Evolutionary conservation across 2,329 filamentous ascomycete species (phyloP), one percentile per base, ranked within the genome.

Genomic region (Fusarium oligoseptatum): DNA sequence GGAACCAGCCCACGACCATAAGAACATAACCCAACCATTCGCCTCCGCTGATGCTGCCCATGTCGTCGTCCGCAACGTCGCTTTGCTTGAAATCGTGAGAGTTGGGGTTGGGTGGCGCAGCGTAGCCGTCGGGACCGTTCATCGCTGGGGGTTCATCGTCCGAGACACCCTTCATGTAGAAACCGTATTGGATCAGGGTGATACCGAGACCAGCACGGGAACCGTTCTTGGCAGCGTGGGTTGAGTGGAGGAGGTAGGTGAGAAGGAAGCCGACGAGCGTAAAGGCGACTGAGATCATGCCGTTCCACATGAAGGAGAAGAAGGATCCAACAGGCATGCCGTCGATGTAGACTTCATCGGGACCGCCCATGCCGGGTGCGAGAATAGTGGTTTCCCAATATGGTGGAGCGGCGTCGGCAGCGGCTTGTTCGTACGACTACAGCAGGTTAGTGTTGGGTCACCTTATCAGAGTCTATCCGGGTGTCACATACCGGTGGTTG

Each of bases 361-460:
- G 91, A n/a, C 93, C 94, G 62, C 93, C 93, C 75, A 97, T 91
- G 65, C 96, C 97, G 1, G 97, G 97, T 0, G 95, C 96, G 61
- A 99, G 90, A 75, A 99, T 98, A 0, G 97, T 98, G 7, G 97
- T 99, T 86, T 99, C 97, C 97, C 97, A 99, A 84, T 99, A 99
- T 0, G 97, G 97, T 1, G 97, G 97, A 57, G 97, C 97, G 27
- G 95, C 93, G 83, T 99, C 97, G 48, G 96, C 96, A 4, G 97
- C 97, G 17, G 97, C 97, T 90, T 98, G 96, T 88, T 99, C 97
- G 83, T 99, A 99, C 39, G 96, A 95, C 94, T 98, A 60, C 15
- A 37, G 43, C 58, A 71, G 48, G 81, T 87, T 80, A 87, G 84
- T 77, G 77, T 77, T 8, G 39, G 32, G 27, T 41, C 24, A 29